Evolutionary conservation across 257 asterid genomes (phyloP).

Genomic region (Gardenia jasminoides): DNA sequence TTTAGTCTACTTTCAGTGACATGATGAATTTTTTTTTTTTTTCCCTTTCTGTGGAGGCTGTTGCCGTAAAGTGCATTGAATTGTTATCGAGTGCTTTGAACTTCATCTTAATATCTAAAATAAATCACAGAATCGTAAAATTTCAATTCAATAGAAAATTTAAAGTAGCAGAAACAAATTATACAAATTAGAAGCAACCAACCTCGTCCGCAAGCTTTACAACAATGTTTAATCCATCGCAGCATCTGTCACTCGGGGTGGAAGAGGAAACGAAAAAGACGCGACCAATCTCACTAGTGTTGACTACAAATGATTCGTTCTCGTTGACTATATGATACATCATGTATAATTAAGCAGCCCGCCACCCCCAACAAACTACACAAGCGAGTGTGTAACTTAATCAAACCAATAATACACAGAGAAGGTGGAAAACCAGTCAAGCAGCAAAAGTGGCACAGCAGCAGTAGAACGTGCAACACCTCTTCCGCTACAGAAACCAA

Average conservation of each 20-base stretch:
- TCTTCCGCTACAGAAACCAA: conserved; percentile 26
- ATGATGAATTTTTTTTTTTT: no score
- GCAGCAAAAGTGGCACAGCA: conserved; percentile 29
- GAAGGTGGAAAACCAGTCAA: conserved; percentile 30
- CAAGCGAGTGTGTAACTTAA: conserved; percentile 33
- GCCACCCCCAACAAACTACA: conserved; percentile 32
- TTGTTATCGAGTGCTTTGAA: no score
- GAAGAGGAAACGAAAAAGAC: conserved; percentile 1
- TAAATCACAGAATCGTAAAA: no score
- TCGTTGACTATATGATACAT: conserved; percentile 32
- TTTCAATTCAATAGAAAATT: not conserved
- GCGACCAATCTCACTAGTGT: not conserved
- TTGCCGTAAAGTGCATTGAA: no score
- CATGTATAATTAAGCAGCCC: conserved; percentile 21
- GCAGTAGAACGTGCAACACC: conserved; percentile 18
- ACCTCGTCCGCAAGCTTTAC: not conserved
- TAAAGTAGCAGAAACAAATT: not conserved
- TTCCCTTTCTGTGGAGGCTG: no score
- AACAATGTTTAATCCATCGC: not conserved
- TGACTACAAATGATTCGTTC: conserved; percentile 16
- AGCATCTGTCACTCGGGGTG: not conserved
- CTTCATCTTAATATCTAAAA: no score
- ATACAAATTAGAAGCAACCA: not conserved
- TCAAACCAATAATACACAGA: conserved; percentile 53
- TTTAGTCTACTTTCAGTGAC: no score